A percentile compares a stretch with the other conserved stretches of the same genome.
These are phyloP conservation scores for Coprinopsis strossmayeri DNA, from an alignment of 768 basidiomycete genomes.

Conservation along the genomic window DNA sequence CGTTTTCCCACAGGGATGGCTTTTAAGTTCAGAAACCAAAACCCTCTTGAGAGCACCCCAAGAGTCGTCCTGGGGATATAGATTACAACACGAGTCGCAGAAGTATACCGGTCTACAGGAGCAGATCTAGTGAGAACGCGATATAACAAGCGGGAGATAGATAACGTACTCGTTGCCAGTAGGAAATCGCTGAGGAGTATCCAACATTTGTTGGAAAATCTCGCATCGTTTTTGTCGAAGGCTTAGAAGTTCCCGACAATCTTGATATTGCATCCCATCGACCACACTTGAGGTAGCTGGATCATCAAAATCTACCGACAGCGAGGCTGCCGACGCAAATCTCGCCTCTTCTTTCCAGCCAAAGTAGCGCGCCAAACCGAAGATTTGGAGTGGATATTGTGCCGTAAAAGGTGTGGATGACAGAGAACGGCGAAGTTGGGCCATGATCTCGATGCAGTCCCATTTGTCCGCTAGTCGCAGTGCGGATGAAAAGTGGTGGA, in stretches of 20 bases:
- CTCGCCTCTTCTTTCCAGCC: conserved; percentile 5
- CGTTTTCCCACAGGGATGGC: background rate
- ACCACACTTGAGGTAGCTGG: background rate
- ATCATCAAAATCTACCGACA: conserved; percentile 2
- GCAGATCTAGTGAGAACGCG: background rate
- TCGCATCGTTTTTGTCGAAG: background rate
- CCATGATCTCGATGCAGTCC: conserved; percentile 6
- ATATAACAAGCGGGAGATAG: background rate
- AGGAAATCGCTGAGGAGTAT: conserved; percentile 1
- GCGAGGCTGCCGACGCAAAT: conserved; percentile 3
- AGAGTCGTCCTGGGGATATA: background rate
- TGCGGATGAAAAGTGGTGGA: conserved; percentile 1
- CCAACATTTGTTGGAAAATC: background rate
- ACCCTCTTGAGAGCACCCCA: conserved; percentile 5
- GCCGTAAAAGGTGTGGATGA: background rate
- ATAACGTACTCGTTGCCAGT: background rate
- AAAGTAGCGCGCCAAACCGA: conserved; percentile 4
- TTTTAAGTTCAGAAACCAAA: conserved; percentile 1
- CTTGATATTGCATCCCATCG: background rate
- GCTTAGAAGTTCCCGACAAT: background rate
- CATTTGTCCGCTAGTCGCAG: conserved; percentile 9
- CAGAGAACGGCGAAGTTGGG: conserved; percentile 1
- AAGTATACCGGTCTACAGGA: conserved; percentile 2
- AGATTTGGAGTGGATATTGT: conserved; percentile 4
- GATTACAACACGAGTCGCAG: conserved; percentile 2